These are phyloP conservation scores for Theileria equi DNA, from an alignment of 169 alveolate genomes.

Conservation along the genomic window DNA sequence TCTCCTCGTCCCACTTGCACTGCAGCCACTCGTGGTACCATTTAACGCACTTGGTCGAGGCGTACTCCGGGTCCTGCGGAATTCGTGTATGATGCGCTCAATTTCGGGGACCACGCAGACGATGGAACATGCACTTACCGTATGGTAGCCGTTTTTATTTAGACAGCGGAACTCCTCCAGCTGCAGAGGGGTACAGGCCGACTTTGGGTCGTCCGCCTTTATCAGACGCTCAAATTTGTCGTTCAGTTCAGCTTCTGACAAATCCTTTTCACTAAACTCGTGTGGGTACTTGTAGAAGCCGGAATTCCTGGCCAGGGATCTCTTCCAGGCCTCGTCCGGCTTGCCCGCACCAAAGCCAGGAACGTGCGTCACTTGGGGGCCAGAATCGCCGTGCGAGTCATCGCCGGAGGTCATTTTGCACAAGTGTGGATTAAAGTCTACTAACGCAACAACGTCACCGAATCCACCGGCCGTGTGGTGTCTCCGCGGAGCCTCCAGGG, in stretches of 20 bases:
- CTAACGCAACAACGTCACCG: too few relatives aligned
- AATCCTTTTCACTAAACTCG: constrained; percentile 1
- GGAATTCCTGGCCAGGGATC: constrained; percentile 51
- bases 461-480: not conserved
- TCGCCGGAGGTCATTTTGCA: constrained; percentile 5
- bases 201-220: constrained; percentile 76
- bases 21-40: constrained; percentile 86
- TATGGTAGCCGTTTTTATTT: constrained; percentile 55
- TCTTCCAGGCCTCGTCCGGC: constrained; percentile 56
- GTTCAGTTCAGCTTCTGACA: constrained; percentile 26
- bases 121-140: constrained; percentile 26
- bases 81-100: not conserved
- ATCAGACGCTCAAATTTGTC: constrained; percentile 66
- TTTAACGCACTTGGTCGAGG: constrained; percentile 82
- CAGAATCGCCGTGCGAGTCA: constrained; percentile 1
- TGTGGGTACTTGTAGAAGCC: constrained; percentile 54
- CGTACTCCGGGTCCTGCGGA: constrained; percentile 70
- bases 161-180: constrained; percentile 79
- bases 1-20: constrained; percentile 86
- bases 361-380: constrained; percentile 11
- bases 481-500: not conserved
- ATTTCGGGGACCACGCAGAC: not conserved
- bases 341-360: constrained; percentile 39
- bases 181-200: constrained; percentile 77
- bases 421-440: not conserved